Conservation (phyloP, 768 basidiomycete species). For the Termitomyces sp. region DNA sequence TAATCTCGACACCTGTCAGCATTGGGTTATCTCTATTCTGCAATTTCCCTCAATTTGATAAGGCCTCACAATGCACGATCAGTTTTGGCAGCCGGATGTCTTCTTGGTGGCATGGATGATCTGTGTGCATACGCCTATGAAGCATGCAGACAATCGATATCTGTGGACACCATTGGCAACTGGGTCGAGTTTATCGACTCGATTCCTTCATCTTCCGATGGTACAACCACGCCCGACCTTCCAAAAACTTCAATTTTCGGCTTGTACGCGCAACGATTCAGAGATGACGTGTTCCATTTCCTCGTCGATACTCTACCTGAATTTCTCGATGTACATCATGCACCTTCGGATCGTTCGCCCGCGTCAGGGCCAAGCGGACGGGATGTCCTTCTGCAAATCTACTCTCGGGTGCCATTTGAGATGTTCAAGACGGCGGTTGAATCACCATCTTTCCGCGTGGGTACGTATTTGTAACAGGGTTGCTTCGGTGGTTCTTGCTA, state of each 20-base stretch:
- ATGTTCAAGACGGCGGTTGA: slow-evolving; percentile 82
- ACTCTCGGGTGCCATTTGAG: slow-evolving; percentile 81
- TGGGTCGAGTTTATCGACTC: slow-evolving; percentile 78
- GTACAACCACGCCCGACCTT: slow-evolving; percentile 45
- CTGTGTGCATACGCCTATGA: slow-evolving; percentile 77
- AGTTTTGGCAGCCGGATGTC: slow-evolving; percentile 79
- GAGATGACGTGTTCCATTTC: slow-evolving; percentile 77
- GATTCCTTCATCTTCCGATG: slow-evolving; percentile 48
- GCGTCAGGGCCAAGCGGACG: slow-evolving; percentile 47
- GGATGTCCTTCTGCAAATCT: slow-evolving; percentile 70
- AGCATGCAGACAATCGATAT: slow-evolving; percentile 72
- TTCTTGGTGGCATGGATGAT: slow-evolving; percentile 86
- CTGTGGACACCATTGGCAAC: slow-evolving; percentile 64
- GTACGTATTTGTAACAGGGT: slow-evolving; percentile 31
- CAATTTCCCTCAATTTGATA: slow-evolving; percentile 63
- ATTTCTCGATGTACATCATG: slow-evolving; percentile 48
- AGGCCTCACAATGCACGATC: slow-evolving; percentile 78
- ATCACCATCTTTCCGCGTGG: slow-evolving; percentile 76
- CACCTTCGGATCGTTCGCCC: slow-evolving; percentile 34
- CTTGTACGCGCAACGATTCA: slow-evolving; percentile 69
- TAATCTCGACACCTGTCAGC: slow-evolving; percentile 37
- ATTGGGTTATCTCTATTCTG: slow-evolving; percentile 78
- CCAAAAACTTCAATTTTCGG: slow-evolving; percentile 63
- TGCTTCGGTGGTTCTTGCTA: slow-evolving; percentile 9
- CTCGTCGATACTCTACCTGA: slow-evolving; percentile 72